Percentiles rank a stretch among this genome's conserved stretches.
phyloP scores from a whole-genome alignment of 2,329 filamentous ascomycete species.

The Cordyceps cicadae region DNA sequence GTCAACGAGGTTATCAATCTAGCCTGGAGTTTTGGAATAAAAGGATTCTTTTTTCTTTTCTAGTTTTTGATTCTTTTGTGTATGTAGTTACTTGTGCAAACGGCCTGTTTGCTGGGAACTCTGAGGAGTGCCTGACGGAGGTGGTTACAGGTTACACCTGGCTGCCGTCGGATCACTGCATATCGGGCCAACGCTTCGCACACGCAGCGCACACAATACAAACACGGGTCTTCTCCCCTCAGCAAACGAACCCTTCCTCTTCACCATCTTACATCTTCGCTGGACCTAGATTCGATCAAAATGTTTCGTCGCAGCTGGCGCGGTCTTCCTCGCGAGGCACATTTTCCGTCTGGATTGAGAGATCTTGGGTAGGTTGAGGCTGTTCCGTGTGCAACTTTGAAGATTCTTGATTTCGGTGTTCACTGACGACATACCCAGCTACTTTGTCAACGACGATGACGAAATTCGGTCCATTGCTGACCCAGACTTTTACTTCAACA shows the following conservation, averaged over 20 bases:
- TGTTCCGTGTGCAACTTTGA: constrained; percentile 19
- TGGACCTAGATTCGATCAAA: not conserved
- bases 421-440: constrained; percentile 40
- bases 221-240: constrained; percentile 15
- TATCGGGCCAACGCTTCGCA: not conserved
- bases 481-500: constrained; percentile 65
- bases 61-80: not conserved
- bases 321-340: constrained; percentile 61
- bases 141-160: constrained; percentile 4
- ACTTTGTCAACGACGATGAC: constrained; percentile 68
- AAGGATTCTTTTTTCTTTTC: not conserved
- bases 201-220: constrained; percentile 13
- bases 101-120: not conserved
- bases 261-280: not conserved
- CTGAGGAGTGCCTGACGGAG: not conserved
- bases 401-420: not conserved
- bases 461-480: constrained; percentile 64
- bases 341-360: constrained; percentile 57
- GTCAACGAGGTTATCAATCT: not conserved
- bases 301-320: constrained; percentile 72
- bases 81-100: not conserved
- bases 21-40: constrained; percentile 6
- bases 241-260: too few species aligned
- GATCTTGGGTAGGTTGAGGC: constrained; percentile 54
- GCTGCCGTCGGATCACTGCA: not conserved